Conservation (phyloP, 1,284 basidiomycete species). For the Ceratobasidium sp. region DNA sequence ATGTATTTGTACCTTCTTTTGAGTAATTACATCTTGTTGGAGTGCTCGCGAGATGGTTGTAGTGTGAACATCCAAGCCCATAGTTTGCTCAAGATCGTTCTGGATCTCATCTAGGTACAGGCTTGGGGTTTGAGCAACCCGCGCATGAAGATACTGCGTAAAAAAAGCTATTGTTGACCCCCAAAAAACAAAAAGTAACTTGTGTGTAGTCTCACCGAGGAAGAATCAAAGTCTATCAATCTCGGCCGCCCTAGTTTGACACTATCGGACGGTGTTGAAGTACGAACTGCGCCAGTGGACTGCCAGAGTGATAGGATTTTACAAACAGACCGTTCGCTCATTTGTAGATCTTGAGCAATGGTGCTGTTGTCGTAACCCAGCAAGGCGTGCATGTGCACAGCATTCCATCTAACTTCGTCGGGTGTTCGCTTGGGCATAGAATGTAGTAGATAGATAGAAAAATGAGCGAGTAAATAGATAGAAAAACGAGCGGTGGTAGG, state of each 20-base stretch:
- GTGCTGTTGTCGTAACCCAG: not conserved
- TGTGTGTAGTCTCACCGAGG: not conserved
- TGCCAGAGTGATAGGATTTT: not conserved
- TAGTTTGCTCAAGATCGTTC: not conserved
- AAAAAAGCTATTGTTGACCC: not conserved
- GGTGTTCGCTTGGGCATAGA: not conserved
- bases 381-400: not conserved
- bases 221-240: not conserved
- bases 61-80: not conserved
- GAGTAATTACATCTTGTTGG: constrained; percentile 2
- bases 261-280: not conserved
- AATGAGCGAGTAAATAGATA: no score
- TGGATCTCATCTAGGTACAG: not conserved
- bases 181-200: not conserved
- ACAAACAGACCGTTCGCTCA: not conserved
- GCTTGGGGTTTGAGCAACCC: not conserved
- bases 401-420: not conserved
- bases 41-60: constrained; percentile 33
- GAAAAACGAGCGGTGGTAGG: not conserved
- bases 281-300: not conserved
- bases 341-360: not conserved
- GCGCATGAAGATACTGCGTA: not conserved
- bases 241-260: not conserved
- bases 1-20: constrained; percentile 25
- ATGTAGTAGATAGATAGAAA: not conserved